A percentile compares a stretch with the other conserved stretches of the same genome.
Conservation (phyloP, 2,329 filamentous ascomycete species). For the Epichloe uncinata region DNA sequence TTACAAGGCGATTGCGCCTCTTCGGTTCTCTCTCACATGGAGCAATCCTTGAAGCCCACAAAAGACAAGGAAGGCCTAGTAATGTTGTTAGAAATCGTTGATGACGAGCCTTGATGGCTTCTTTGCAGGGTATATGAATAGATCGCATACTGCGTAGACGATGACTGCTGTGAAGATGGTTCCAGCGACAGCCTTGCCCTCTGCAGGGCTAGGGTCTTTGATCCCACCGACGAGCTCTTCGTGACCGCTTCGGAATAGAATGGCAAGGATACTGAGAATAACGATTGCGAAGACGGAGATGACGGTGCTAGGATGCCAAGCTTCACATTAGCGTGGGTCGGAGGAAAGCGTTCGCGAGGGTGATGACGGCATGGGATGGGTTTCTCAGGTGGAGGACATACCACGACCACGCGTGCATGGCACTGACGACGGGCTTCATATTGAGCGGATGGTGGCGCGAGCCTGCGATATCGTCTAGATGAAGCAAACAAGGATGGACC, state of each 20-base stretch:
- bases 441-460: constrained; percentile 18
- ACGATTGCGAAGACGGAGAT: constrained; percentile 52
- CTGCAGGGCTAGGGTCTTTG: constrained; percentile 55
- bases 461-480: neutral
- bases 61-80: constrained; percentile 76
- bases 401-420: constrained; percentile 93
- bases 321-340: constrained; percentile 11
- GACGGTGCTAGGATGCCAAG: constrained; percentile 46
- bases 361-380: neutral
- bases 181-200: constrained; percentile 65
- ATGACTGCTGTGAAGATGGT: constrained; percentile 81
- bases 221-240: constrained; percentile 71
- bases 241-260: constrained; percentile 67
- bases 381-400: constrained; percentile 30
- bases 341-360: neutral
- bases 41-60: constrained; percentile 82
- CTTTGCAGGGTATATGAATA: neutral
- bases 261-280: constrained; percentile 49
- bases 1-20: constrained; percentile 69
- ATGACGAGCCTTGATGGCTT: too few species aligned
- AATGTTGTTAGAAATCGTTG: neutral
- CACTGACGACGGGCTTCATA: constrained; percentile 92
- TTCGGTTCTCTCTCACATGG: constrained; percentile 68
- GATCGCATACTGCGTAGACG: constrained; percentile 68
- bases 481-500: neutral